A percentile compares a stretch with the other conserved stretches of the same genome.
Conservation (phyloP, 129 eudicot genomes). For the Saposhnikovia divaricata region DNA sequence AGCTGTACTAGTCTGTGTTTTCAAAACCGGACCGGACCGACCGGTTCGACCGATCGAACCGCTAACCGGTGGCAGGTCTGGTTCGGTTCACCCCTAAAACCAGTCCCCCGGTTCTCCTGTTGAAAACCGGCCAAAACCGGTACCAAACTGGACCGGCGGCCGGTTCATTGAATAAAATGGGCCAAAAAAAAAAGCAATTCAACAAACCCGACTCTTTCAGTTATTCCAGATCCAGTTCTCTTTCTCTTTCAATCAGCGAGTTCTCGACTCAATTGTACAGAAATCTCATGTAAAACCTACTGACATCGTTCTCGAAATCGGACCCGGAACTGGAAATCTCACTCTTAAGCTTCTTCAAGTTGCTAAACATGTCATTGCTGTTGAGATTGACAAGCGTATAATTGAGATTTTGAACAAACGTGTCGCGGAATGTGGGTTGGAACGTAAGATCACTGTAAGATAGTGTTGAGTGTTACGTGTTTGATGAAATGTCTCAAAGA, state of each 20-base stretch:
- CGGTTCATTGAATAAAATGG: too few relatives aligned
- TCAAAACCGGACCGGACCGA: too few relatives aligned
- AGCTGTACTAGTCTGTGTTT: too few relatives aligned
- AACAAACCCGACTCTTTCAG: too few relatives aligned
- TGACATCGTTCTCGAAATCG: slow-evolving; percentile 89
- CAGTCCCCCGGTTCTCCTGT: too few relatives aligned
- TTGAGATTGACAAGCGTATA: slow-evolving; percentile 82
- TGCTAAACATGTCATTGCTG: slow-evolving; percentile 56
- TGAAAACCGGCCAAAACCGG: too few relatives aligned
- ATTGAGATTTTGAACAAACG: slow-evolving; percentile 55
- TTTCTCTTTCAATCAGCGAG: slow-evolving; percentile 53
- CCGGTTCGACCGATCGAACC: too few relatives aligned
- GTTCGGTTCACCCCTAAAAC: too few relatives aligned
- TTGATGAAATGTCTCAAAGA: slow-evolving; percentile 41
- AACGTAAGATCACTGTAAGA: slow-evolving; percentile 54
- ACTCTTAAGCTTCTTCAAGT: slow-evolving; percentile 79
- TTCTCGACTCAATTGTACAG: slow-evolving; percentile 68
- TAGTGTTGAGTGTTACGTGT: slow-evolving; percentile 20
- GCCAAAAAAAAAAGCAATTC: too few relatives aligned
- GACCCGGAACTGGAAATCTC: slow-evolving; percentile 96
- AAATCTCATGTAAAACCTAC: slow-evolving; percentile 41
- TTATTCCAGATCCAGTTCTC: too few relatives aligned
- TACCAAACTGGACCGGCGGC: too few relatives aligned
- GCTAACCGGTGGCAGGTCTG: too few relatives aligned
- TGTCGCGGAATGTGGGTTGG: slow-evolving; percentile 41